These are phyloP conservation scores for Pseudonitzschia delicatissima DNA, from an alignment of 108 stramenopile genomes.

Conservation along the genomic window DNA sequence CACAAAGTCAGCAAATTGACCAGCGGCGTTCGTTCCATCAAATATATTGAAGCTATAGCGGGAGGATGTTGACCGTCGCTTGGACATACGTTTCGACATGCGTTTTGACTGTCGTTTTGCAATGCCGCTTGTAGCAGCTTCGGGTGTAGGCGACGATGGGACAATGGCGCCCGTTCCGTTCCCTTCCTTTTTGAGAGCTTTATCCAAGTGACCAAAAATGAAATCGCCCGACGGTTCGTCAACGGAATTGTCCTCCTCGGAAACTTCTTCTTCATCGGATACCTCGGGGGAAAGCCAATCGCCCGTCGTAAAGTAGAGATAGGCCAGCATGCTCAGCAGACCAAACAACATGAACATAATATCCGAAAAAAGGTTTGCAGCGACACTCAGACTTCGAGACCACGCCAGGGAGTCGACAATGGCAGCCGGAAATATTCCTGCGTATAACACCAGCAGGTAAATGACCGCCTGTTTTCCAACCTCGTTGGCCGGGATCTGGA, in stretches of 20 bases:
- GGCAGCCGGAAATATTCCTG: background rate
- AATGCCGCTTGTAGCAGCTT: background rate
- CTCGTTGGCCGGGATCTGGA: background rate
- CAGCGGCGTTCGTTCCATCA: conserved; percentile 22
- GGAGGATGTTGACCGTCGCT: no score
- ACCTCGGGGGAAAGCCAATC: no score
- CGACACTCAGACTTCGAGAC: background rate
- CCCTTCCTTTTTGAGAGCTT: background rate
- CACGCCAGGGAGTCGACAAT: background rate
- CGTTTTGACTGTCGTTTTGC: background rate
- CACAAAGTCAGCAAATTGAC: conserved; percentile 17
- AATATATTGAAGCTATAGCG: conserved; percentile 19
- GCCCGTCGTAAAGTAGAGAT: background rate
- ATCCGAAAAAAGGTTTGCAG: background rate
- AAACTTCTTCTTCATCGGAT: background rate
- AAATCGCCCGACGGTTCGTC: background rate
- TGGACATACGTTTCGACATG: no score
- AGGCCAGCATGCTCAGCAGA: background rate
- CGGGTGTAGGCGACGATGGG: background rate
- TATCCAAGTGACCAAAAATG: background rate
- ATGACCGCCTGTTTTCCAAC: background rate
- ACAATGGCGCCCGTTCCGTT: background rate
- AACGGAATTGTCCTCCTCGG: background rate
- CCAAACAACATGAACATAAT: background rate
- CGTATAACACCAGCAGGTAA: conserved; percentile 1